phyloP scores from a whole-genome alignment of 257 asterid genomes.

The Ocimum tenuiflorum region DNA sequence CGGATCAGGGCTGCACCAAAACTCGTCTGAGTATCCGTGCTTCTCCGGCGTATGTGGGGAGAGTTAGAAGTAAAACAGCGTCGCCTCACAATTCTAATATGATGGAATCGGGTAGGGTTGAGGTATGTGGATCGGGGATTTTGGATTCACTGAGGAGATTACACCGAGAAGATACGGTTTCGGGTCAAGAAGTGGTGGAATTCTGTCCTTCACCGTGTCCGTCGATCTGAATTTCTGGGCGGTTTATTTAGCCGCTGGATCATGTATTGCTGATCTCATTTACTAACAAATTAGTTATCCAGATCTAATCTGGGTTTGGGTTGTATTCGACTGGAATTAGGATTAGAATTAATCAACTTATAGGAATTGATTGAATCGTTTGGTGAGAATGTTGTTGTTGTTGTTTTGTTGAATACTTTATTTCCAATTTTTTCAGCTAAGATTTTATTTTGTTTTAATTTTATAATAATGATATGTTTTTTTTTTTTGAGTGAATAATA shows the following conservation, averaged over 20 bases:
- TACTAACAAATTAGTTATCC: constrained; percentile 10
- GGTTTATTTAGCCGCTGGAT: constrained; percentile 23
- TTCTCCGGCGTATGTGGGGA: too few species aligned
- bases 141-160: constrained; percentile 28
- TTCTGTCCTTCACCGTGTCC: constrained; percentile 17
- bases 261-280: background rate
- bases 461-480: background rate
- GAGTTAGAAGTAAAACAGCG: background rate
- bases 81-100: constrained; percentile 13
- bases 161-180: constrained; percentile 21
- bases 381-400: background rate
- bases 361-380: background rate
- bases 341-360: background rate
- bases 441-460: background rate
- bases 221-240: constrained; percentile 23
- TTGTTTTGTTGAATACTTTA: background rate
- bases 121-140: background rate
- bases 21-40: background rate
- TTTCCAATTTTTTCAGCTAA: background rate
- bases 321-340: constrained; percentile 2
- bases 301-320: constrained; percentile 9
- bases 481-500: too few species aligned
- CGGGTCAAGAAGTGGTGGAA: constrained; percentile 17
- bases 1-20: constrained; percentile 14
- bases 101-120: constrained; percentile 17